Evolutionary conservation across 2,329 filamentous ascomycete genomes (phyloP).

Genomic region (Teratosphaeria zuluensis): DNA sequence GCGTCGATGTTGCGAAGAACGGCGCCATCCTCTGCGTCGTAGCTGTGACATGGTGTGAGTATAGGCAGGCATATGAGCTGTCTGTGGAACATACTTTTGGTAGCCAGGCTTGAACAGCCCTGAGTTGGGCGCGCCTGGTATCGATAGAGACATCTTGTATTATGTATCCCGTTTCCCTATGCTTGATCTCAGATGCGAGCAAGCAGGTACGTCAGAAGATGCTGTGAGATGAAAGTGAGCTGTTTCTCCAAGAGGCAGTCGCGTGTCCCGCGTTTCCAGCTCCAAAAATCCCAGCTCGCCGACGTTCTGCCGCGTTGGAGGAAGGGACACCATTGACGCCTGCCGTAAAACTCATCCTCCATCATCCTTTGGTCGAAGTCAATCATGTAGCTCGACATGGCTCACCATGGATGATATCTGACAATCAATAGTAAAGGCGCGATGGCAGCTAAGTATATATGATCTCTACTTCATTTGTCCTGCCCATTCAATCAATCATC

Average conservation of each 20-base stretch:
- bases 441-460: not conserved
- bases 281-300: not conserved
- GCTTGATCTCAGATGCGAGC: not conserved
- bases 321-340: not conserved
- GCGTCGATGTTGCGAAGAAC: conserved; percentile 98
- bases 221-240: not conserved
- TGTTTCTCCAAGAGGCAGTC: not conserved
- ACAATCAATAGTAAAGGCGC: not conserved
- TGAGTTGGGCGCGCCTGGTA: conserved; percentile 86
- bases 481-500: no score
- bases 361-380: not conserved
- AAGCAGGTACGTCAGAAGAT: not conserved
- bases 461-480: not conserved
- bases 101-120: conserved; percentile 95
- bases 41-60: conserved; percentile 52
- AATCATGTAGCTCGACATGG: not conserved
- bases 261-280: not conserved
- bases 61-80: conserved; percentile 11
- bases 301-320: not conserved
- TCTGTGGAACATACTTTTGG: conserved; percentile 59
- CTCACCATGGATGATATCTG: not conserved
- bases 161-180: not conserved
- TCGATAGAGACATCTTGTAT: conserved; percentile 78
- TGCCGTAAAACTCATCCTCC: not conserved
- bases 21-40: conserved; percentile 97